phyloP scores from a whole-genome alignment of 129 eudicot genomes.

The Tanacetum coccineum region DNA sequence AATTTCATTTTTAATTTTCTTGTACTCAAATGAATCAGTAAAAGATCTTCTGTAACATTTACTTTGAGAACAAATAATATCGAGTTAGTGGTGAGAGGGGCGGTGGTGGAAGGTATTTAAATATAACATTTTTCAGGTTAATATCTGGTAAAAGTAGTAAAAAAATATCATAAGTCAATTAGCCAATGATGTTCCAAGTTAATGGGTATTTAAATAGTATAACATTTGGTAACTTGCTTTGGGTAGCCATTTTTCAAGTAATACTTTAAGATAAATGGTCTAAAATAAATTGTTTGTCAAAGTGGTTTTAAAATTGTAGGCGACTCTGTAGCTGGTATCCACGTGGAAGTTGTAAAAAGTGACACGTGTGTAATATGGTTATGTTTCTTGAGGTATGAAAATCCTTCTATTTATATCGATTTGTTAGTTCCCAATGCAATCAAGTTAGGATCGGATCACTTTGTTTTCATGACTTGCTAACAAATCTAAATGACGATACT shows the following conservation, averaged over 20 bases:
- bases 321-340: neutral
- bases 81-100: neutral
- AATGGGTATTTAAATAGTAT: no score
- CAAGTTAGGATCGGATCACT: neutral
- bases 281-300: conserved; percentile 1
- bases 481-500: conserved; percentile 11
- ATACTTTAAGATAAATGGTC: no score
- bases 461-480: conserved; percentile 1
- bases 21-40: neutral
- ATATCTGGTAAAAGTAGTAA: no score
- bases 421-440: conserved; percentile 26
- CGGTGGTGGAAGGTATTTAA: conserved; percentile 22
- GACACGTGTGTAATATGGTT: conserved; percentile 12
- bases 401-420: conserved; percentile 24
- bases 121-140: neutral
- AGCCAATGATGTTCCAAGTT: no score
- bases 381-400: neutral
- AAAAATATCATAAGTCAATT: no score
- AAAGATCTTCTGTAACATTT: neutral
- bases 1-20: no score
- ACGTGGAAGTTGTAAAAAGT: conserved; percentile 1
- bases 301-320: neutral
- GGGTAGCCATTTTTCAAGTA: no score
- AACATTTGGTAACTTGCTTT: no score
- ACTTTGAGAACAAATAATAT: neutral